These are phyloP conservation scores for Aureobasidium vineae DNA, from an alignment of 2,329 filamentous ascomycete genomes.

Conservation along the genomic window DNA sequence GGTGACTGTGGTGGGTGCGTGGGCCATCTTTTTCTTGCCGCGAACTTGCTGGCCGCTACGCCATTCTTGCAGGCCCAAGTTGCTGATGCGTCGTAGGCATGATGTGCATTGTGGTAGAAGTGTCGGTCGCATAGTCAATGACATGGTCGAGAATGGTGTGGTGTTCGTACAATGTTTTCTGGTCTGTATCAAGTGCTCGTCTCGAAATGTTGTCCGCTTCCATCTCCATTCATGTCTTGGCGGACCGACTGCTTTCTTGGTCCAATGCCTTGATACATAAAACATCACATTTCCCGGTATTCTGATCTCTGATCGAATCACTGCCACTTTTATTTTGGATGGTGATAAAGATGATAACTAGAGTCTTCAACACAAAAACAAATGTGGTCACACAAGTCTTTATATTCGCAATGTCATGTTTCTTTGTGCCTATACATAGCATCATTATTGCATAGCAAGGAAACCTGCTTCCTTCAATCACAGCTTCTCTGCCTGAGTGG, in stretches of 20 bases:
- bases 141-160: constrained; percentile 25
- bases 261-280: no score
- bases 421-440: not conserved
- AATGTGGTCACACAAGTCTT: not conserved
- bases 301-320: no score
- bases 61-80: constrained; percentile 24
- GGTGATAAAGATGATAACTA: not conserved
- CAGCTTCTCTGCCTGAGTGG: not conserved
- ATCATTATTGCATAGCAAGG: not conserved
- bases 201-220: not conserved
- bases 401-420: not conserved
- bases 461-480: not conserved
- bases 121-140: constrained; percentile 26
- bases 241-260: not conserved
- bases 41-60: constrained; percentile 35
- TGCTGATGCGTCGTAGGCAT: constrained; percentile 28
- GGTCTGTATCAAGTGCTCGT: not conserved
- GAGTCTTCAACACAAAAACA: not conserved
- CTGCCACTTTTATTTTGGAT: no score
- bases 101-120: constrained; percentile 28
- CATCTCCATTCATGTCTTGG: constrained; percentile 1
- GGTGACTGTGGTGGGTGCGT: constrained; percentile 41
- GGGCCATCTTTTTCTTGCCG: constrained; percentile 40
- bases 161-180: not conserved
- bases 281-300: no score